phyloP scores from a whole-genome alignment of 2,329 filamentous ascomycete species.

The Scedosporium aurantiacum region DNA sequence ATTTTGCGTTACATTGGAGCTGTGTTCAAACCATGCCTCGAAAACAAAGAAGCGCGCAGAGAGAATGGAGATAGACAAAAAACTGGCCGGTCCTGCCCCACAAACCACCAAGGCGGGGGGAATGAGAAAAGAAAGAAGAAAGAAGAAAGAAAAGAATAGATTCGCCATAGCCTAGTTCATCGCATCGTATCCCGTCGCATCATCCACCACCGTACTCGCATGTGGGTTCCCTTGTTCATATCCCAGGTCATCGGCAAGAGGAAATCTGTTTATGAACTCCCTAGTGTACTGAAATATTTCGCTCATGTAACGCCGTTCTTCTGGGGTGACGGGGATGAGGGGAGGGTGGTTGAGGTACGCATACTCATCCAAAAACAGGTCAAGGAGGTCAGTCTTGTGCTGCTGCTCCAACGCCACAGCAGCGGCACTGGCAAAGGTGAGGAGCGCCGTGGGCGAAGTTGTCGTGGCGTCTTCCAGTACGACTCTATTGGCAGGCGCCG shows the following conservation, averaged over 20 bases:
- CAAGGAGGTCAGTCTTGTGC: neutral
- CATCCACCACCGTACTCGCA: neutral
- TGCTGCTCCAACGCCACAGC: neutral
- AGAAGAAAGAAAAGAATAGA: neutral
- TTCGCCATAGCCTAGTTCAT: neutral
- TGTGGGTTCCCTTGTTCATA: too few relatives aligned
- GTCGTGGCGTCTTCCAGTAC: neutral
- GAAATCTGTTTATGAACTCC: neutral
- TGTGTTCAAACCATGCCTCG: too few relatives aligned
- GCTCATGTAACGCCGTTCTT: neutral
- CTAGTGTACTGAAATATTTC: neutral
- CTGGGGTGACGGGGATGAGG: neutral
- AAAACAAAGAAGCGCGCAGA: too few relatives aligned
- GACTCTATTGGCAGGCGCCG: neutral
- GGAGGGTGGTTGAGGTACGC: neutral
- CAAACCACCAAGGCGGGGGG: neutral
- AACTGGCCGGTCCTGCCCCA: neutral
- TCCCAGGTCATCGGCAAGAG: neutral
- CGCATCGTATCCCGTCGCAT: neutral
- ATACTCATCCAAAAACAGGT: neutral
- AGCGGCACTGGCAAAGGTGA: neutral
- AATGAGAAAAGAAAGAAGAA: neutral
- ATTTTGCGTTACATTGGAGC: too few relatives aligned
- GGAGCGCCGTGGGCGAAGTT: neutral
- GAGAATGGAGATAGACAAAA: too few relatives aligned